Conservation (phyloP, 2,329 filamentous ascomycete species). For the Hypoxylon sp. region DNA sequence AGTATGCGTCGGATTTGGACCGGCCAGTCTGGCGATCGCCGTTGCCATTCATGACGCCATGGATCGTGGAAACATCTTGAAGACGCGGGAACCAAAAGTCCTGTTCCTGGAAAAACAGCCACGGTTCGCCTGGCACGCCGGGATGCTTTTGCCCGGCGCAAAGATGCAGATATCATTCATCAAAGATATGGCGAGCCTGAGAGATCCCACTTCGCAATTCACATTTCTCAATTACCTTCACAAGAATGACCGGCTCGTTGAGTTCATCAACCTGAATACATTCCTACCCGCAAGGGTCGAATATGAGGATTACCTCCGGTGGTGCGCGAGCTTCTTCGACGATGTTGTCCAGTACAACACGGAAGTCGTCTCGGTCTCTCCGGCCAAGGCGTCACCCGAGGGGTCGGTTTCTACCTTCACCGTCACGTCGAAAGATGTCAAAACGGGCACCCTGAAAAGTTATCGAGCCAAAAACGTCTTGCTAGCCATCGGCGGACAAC, state of each 20-base stretch:
- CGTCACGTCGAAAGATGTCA: conserved; percentile 74
- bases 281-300: conserved; percentile 89
- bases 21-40: conserved; percentile 89
- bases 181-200: conserved; percentile 92
- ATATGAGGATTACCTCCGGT: conserved; percentile 95
- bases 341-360: conserved; percentile 80
- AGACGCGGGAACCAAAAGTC: conserved; percentile 73
- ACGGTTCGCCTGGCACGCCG: conserved; percentile 91
- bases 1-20: conserved; percentile 92
- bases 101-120: conserved; percentile 90
- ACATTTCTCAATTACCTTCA: conserved; percentile 97
- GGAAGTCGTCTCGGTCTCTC: conserved; percentile 80
- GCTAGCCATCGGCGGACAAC: conserved; percentile 71
- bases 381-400: conserved; percentile 65
- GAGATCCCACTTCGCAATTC: conserved; percentile 90
- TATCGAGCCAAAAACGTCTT: conserved; percentile 76
- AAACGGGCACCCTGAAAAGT: conserved; percentile 67
- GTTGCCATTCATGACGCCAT: conserved; percentile 89
- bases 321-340: conserved; percentile 88
- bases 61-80: conserved; percentile 63
- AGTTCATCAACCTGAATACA: conserved; percentile 91
- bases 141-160: conserved; percentile 93
- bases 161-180: conserved; percentile 99
- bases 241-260: conserved; percentile 82
- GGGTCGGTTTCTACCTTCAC: conserved; percentile 74